These are phyloP conservation scores for Sinapis alba DNA, from an alignment of 441 rosid genomes.

Conservation along the genomic window DNA sequence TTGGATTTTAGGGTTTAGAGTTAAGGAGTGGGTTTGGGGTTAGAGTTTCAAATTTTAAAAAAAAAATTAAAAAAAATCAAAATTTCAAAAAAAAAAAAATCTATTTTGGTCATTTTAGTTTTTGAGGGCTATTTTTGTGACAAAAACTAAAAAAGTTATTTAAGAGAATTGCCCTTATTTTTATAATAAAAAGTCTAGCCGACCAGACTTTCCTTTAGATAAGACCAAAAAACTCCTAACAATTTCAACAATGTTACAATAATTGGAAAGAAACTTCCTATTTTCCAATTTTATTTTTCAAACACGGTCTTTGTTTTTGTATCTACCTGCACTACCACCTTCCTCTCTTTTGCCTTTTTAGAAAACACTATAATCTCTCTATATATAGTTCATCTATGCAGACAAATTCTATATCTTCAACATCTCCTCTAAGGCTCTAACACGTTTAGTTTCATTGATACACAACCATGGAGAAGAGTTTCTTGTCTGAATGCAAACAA, in stretches of 20 bases:
- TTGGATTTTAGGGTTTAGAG: too few species aligned
- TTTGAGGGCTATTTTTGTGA: too few species aligned
- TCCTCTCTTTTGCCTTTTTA: not conserved
- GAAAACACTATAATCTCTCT: not conserved
- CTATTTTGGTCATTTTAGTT: too few species aligned
- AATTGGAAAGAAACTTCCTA: not conserved
- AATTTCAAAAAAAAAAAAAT: too few species aligned
- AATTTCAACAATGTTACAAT: not conserved
- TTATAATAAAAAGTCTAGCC: not conserved
- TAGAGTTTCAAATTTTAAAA: too few species aligned
- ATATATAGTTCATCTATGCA: not conserved
- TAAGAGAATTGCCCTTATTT: too few species aligned
- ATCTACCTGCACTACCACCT: not conserved
- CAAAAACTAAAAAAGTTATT: too few species aligned
- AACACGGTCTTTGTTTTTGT: not conserved
- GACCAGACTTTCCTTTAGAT: not conserved
- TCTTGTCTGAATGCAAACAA: constrained; percentile 6
- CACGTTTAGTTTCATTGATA: not conserved
- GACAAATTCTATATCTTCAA: constrained; percentile 1
- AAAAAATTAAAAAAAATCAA: too few species aligned
- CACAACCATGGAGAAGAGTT: constrained; percentile 24
- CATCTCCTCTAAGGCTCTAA: constrained; percentile 1
- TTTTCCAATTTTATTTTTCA: not conserved
- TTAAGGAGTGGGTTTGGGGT: too few species aligned
- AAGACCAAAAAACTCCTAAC: not conserved